Evolutionary conservation across 2,329 filamentous ascomycete genomes (phyloP).

Genomic region (Endoconidiophora laricicola): DNA sequence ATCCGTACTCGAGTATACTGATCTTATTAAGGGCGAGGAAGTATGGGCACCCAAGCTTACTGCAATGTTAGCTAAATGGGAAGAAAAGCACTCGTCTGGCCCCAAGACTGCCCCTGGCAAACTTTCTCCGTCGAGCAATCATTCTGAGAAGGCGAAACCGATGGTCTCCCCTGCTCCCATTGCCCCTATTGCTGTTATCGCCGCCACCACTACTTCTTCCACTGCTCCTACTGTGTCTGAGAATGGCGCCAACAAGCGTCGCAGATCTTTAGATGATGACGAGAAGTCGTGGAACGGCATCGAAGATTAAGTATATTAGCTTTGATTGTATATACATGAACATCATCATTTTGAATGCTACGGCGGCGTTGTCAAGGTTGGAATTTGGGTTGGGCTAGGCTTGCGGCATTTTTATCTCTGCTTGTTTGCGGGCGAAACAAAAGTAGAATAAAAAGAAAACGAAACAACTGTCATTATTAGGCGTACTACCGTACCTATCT

Average conservation of each 20-base stretch:
- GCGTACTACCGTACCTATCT: no score
- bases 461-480: no score
- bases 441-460: no score
- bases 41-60: constrained; percentile 66
- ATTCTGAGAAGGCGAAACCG: no score
- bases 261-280: constrained; percentile 17
- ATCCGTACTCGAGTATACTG: constrained; percentile 64
- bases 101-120: constrained; percentile 7
- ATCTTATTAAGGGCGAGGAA: constrained; percentile 58
- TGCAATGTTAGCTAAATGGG: constrained; percentile 29
- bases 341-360: background rate
- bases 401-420: no score
- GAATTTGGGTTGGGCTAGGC: no score
- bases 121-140: background rate
- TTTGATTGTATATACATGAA: background rate
- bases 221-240: constrained; percentile 15
- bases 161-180: no score
- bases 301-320: constrained; percentile 18
- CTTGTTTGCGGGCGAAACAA: no score
- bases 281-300: constrained; percentile 29
- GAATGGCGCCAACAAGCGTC: constrained; percentile 9
- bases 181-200: background rate
- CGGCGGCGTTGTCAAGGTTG: background rate
- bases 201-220: background rate
- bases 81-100: constrained; percentile 9